These are phyloP conservation scores for Megacollybia marginata DNA, from an alignment of 768 basidiomycete species.

Conservation along the genomic window DNA sequence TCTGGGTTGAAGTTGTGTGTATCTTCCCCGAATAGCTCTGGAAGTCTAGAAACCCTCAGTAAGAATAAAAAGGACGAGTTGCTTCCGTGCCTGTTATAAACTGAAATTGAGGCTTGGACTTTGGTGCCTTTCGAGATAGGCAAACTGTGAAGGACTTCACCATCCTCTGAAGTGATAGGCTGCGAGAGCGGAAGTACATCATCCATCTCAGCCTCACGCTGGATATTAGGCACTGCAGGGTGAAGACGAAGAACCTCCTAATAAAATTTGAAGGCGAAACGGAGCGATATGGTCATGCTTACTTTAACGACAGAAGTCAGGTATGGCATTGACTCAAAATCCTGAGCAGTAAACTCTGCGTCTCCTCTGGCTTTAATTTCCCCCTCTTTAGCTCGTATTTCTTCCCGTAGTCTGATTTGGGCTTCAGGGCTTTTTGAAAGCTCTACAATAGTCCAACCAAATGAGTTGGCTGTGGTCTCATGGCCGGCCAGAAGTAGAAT, in stretches of 20 bases:
- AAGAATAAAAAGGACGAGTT: constrained; percentile 3
- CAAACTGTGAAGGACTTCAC: constrained; percentile 24
- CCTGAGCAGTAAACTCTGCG: constrained; percentile 11
- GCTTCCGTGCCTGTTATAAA: constrained; percentile 27
- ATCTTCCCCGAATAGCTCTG: constrained; percentile 27
- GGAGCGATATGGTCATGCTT: background rate
- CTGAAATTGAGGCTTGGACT: constrained; percentile 26
- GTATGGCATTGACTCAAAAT: constrained; percentile 27
- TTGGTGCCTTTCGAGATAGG: constrained; percentile 26
- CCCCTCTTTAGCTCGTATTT: constrained; percentile 30
- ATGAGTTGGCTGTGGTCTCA: constrained; percentile 52
- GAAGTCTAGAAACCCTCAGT: constrained; percentile 11
- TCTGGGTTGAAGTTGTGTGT: constrained; percentile 28
- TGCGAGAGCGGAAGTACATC: constrained; percentile 34
- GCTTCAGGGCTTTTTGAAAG: constrained; percentile 50
- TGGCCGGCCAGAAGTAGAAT: constrained; percentile 46
- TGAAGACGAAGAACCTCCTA: constrained; percentile 25
- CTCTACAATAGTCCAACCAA: constrained; percentile 58
- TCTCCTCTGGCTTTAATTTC: constrained; percentile 7
- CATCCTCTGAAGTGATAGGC: constrained; percentile 26
- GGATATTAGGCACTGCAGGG: constrained; percentile 22
- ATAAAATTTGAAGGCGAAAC: background rate
- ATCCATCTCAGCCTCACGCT: constrained; percentile 28
- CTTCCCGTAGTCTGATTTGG: constrained; percentile 55
- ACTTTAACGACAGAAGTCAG: constrained; percentile 17